These are phyloP conservation scores for Forsythia viridissima DNA, from an alignment of 257 asterid genomes.

Conservation along the genomic window DNA sequence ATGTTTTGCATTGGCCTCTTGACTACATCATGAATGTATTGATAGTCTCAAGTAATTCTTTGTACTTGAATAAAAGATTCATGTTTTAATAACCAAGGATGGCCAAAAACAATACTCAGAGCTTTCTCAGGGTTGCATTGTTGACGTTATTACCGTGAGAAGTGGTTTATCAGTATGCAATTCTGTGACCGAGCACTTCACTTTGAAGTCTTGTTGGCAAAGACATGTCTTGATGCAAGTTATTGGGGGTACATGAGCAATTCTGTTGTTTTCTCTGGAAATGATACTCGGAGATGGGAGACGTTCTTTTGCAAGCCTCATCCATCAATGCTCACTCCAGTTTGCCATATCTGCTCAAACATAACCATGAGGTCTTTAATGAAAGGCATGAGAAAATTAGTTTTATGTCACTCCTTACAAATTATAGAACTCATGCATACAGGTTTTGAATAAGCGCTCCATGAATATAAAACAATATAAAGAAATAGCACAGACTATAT, in stretches of 20 bases:
- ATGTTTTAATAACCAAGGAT: background rate
- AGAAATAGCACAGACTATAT: conserved; percentile 13
- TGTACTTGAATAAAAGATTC: background rate
- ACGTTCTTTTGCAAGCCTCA: conserved; percentile 46
- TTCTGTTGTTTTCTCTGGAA: conserved; percentile 36
- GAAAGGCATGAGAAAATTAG: conserved; percentile 39
- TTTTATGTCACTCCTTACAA: conserved; percentile 32
- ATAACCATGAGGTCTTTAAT: conserved; percentile 44
- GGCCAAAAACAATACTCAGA: conserved; percentile 5
- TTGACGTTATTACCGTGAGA: conserved; percentile 23
- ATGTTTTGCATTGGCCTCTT: background rate
- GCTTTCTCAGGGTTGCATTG: conserved; percentile 30
- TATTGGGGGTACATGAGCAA: conserved; percentile 34
- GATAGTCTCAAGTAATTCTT: background rate
- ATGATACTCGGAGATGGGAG: conserved; percentile 44
- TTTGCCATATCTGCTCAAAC: conserved; percentile 43
- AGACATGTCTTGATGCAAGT: conserved; percentile 23
- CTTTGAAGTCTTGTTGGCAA: conserved; percentile 33
- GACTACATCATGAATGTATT: background rate
- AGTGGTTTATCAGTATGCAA: conserved; percentile 29
- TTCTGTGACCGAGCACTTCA: conserved; percentile 27
- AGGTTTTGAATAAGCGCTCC: background rate
- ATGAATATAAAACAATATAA: conserved; percentile 6
- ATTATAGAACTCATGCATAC: conserved; percentile 22
- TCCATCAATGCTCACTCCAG: conserved; percentile 44